Evolutionary conservation across 306 rosid species (phyloP).

Genomic region (Medicago truncatula): DNA sequence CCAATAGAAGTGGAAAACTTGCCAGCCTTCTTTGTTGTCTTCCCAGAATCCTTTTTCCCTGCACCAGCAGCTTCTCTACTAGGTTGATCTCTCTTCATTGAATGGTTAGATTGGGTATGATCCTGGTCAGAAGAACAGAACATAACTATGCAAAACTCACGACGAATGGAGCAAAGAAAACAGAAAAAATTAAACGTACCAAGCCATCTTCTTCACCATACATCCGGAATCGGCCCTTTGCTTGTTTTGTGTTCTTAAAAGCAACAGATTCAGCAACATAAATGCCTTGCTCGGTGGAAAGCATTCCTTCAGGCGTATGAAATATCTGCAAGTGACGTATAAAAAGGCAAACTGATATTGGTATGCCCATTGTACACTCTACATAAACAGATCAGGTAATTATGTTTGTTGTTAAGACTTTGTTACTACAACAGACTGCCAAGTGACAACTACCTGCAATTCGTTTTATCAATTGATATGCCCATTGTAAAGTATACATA

Average conservation of each 20-base stretch:
- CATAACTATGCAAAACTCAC: constrained; percentile 11
- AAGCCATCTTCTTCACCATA: constrained; percentile 62
- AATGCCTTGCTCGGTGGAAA: constrained; percentile 93
- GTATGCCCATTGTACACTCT: not conserved
- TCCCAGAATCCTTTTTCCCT: constrained; percentile 76
- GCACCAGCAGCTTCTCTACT: constrained; percentile 61
- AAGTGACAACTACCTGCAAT: not conserved
- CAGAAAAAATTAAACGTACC: constrained; percentile 47
- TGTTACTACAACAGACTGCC: not conserved
- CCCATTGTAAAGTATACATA: not conserved
- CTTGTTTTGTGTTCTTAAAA: constrained; percentile 75
- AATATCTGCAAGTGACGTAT: constrained; percentile 61
- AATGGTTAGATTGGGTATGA: constrained; percentile 63
- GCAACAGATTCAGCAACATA: constrained; percentile 86
- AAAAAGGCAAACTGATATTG: not conserved
- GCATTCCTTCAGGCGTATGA: constrained; percentile 88
- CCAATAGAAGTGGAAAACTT: constrained; percentile 46
- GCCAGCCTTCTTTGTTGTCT: constrained; percentile 84
- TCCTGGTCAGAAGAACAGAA: constrained; percentile 54
- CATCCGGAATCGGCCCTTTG: constrained; percentile 86
- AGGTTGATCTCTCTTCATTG: constrained; percentile 68
- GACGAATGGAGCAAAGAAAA: not conserved
- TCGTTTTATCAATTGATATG: not conserved
- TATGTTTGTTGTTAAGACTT: not conserved
- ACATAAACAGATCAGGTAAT: constrained; percentile 9